These are phyloP conservation scores for Tetrahymena elliotti DNA, from an alignment of 73 alveolate species.

Conservation along the genomic window DNA sequence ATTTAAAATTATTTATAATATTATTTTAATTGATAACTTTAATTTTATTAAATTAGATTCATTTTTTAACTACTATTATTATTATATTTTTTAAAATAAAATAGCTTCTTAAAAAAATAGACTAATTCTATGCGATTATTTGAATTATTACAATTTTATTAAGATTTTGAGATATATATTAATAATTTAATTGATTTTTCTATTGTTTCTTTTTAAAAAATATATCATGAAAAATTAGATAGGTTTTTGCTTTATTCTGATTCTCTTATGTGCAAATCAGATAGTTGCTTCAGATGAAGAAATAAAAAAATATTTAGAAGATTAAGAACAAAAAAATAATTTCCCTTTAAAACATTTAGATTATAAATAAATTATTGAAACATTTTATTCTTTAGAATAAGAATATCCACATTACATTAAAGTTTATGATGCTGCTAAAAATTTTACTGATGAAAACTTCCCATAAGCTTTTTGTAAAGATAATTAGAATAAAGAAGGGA, in stretches of 20 bases:
- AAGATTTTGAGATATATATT: too few species aligned
- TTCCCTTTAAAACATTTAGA: background rate
- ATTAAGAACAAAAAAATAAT: background rate
- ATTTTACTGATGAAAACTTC: background rate
- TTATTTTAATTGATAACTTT: too few species aligned
- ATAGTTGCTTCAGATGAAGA: background rate
- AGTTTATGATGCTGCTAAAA: background rate
- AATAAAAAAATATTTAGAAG: background rate
- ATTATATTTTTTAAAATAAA: too few species aligned
- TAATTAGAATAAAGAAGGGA: background rate
- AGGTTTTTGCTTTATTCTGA: background rate
- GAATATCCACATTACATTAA: background rate
- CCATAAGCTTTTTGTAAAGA: background rate
- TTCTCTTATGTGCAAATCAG: background rate
- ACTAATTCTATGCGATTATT: too few species aligned
- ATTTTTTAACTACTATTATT: too few species aligned
- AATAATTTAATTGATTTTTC: background rate
- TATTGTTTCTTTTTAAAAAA: too few species aligned
- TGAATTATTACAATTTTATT: too few species aligned
- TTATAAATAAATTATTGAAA: background rate
- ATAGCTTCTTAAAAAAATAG: too few species aligned
- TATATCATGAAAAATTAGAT: background rate
- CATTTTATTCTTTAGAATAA: background rate
- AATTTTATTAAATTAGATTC: too few species aligned
- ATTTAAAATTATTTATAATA: too few species aligned